A percentile compares a stretch with the other conserved stretches of the same genome.
These are phyloP conservation scores for Dryas integrifolia DNA, from an alignment of 331 rosid species.

Conservation along the genomic window DNA sequence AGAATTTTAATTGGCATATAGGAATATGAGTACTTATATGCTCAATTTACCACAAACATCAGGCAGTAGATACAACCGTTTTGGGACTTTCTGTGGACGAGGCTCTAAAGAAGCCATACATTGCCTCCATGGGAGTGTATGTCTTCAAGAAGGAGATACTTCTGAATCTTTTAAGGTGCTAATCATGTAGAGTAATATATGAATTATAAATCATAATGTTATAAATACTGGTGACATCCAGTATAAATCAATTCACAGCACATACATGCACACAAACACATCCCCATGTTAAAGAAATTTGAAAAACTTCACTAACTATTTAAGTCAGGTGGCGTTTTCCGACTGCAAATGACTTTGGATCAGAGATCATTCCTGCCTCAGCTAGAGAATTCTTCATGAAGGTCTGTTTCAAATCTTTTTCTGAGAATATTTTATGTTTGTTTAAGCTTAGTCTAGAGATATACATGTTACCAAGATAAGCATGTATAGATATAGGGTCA, in stretches of 20 bases:
- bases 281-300: slow-evolving; percentile 16
- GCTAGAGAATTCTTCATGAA: slow-evolving; percentile 77
- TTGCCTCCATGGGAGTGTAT: slow-evolving; percentile 98
- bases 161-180: slow-evolving; percentile 80
- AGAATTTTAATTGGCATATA: not conserved
- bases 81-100: slow-evolving; percentile 80
- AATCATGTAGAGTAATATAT: not conserved
- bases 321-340: slow-evolving; percentile 66
- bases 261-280: not conserved
- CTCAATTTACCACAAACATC: slow-evolving; percentile 8
- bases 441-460: not conserved
- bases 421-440: not conserved
- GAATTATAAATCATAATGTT: not conserved
- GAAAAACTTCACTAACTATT: slow-evolving; percentile 26
- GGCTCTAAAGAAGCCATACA: slow-evolving; percentile 82
- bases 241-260: not conserved
- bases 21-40: slow-evolving; percentile 9
- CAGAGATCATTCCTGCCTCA: slow-evolving; percentile 95
- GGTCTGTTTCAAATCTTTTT: slow-evolving; percentile 36
- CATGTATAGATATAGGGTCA: not conserved
- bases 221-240: too few relatives aligned
- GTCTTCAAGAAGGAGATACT: slow-evolving; percentile 97
- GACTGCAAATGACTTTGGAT: slow-evolving; percentile 96
- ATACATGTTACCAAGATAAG: not conserved
- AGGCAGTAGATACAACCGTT: slow-evolving; percentile 60